Evolutionary conservation across 768 basidiomycete species (phyloP).

Genomic region (Termitomyces sp.): DNA sequence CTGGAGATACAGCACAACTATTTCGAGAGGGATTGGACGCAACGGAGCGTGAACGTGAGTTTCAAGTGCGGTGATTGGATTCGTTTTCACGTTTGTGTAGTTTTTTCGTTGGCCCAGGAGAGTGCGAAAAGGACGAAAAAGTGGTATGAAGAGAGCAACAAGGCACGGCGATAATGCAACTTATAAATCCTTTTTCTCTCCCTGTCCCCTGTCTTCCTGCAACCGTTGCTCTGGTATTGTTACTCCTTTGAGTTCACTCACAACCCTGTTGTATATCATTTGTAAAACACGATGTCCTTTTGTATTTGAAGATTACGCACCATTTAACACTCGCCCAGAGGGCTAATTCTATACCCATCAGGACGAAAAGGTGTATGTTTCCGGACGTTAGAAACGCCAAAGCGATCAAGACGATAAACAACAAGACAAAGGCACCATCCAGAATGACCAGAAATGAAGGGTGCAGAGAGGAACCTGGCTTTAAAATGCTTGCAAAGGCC

Average conservation of each 20-base stretch:
- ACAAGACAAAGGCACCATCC: conserved; percentile 52
- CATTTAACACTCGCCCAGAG: conserved; percentile 83
- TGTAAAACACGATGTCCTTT: conserved; percentile 7
- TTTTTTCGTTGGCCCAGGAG: conserved; percentile 83
- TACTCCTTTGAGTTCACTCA: conserved; percentile 51
- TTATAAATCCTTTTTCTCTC: conserved; percentile 26
- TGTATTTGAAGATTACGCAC: conserved; percentile 32
- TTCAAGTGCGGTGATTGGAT: neutral
- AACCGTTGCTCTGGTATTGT: conserved; percentile 14
- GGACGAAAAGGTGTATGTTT: conserved; percentile 60
- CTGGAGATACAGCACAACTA: conserved; percentile 57
- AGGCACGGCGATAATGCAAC: conserved; percentile 37
- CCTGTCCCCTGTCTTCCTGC: conserved; percentile 16
- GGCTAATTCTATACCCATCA: conserved; percentile 60
- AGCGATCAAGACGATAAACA: conserved; percentile 55
- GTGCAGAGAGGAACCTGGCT: conserved; percentile 72
- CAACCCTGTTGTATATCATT: conserved; percentile 43
- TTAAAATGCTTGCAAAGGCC: conserved; percentile 56
- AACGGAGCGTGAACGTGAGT: conserved; percentile 88
- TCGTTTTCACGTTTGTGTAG: conserved; percentile 32
- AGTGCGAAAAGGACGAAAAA: conserved; percentile 69
- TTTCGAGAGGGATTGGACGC: conserved; percentile 91
- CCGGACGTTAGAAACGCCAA: conserved; percentile 59
- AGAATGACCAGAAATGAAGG: conserved; percentile 62
- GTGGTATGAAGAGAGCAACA: conserved; percentile 81